These are phyloP conservation scores for Lactarius trivialis DNA, from an alignment of 768 basidiomycete genomes.

Conservation along the genomic window DNA sequence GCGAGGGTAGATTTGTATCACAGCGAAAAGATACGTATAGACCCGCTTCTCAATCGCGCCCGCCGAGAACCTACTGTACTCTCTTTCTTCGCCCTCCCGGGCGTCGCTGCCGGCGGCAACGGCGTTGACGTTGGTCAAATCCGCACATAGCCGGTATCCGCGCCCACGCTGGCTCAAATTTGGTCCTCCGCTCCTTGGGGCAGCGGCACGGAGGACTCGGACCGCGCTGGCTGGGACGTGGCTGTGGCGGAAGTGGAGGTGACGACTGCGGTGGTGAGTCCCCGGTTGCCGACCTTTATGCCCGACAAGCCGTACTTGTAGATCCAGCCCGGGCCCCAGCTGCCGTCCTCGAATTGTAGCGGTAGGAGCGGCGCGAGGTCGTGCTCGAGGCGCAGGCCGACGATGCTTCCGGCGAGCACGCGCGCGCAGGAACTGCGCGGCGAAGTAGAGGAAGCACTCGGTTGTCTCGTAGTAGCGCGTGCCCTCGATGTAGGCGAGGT, in stretches of 20 bases:
- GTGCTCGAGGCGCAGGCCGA: constrained; percentile 37
- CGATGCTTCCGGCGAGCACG: constrained; percentile 38
- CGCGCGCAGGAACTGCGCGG: constrained; percentile 43
- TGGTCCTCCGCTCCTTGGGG: too few relatives aligned
- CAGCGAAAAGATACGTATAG: constrained; percentile 6
- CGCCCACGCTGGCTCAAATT: too few relatives aligned
- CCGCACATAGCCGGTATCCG: too few relatives aligned
- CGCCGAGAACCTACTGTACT: neutral
- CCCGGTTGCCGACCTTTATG: constrained; percentile 47
- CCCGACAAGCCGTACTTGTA: constrained; percentile 48
- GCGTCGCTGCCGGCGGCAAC: neutral
- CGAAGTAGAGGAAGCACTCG: constrained; percentile 49
- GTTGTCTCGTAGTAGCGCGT: constrained; percentile 49
- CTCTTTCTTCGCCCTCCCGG: neutral
- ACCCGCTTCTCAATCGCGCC: neutral
- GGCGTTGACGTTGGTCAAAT: neutral
- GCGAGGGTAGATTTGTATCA: neutral
- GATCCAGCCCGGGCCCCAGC: constrained; percentile 50
- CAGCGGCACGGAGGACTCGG: too few relatives aligned
- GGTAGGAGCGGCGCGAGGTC: constrained; percentile 42
- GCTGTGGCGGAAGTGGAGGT: neutral
- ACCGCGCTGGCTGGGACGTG: too few relatives aligned
- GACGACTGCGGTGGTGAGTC: constrained; percentile 39
- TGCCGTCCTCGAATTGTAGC: constrained; percentile 49
- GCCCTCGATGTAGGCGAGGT: constrained; percentile 49